A percentile compares a stretch with the other conserved stretches of the same genome.
phyloP scores from a whole-genome alignment of 140 eudicot species.

The Stevia rebaudiana region DNA sequence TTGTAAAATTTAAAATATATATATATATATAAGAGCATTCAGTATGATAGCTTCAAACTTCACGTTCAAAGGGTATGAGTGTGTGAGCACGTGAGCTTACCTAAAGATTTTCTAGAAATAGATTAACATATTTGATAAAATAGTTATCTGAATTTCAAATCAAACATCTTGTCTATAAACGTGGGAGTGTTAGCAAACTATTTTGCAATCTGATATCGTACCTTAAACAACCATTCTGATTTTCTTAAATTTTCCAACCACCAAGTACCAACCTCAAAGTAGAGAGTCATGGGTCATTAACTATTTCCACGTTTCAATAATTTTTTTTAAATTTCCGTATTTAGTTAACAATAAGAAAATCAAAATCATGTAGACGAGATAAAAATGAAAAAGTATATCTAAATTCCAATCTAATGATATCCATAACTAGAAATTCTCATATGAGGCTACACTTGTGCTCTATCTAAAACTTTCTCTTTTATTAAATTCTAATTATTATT shows the following conservation, averaged over 20 bases:
- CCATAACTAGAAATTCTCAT: not conserved
- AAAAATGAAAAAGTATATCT: not conserved
- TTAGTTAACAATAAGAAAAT: not conserved
- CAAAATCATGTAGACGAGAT: not conserved
- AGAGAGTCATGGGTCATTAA: not conserved
- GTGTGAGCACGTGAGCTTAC: too few relatives aligned
- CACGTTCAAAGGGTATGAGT: too few relatives aligned
- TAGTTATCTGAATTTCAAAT: too few relatives aligned
- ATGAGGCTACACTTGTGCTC: not conserved
- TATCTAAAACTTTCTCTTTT: not conserved
- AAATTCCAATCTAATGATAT: not conserved
- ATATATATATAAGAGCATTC: too few relatives aligned
- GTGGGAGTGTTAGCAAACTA: not conserved
- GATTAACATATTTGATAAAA: too few relatives aligned
- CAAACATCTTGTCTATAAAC: not conserved
- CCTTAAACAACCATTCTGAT: not conserved
- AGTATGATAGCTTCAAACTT: too few relatives aligned
- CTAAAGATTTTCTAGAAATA: too few relatives aligned
- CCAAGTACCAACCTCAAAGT: not conserved
- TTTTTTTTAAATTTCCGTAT: not conserved
- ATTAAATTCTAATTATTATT: not conserved
- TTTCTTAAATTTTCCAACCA: constrained; percentile 8
- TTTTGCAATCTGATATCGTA: not conserved
- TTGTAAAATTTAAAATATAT: too few relatives aligned
- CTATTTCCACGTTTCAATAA: not conserved